These are phyloP conservation scores for Penicillium simplicissimum DNA, from an alignment of 495 filamentous ascomycete species.

Conservation along the genomic window DNA sequence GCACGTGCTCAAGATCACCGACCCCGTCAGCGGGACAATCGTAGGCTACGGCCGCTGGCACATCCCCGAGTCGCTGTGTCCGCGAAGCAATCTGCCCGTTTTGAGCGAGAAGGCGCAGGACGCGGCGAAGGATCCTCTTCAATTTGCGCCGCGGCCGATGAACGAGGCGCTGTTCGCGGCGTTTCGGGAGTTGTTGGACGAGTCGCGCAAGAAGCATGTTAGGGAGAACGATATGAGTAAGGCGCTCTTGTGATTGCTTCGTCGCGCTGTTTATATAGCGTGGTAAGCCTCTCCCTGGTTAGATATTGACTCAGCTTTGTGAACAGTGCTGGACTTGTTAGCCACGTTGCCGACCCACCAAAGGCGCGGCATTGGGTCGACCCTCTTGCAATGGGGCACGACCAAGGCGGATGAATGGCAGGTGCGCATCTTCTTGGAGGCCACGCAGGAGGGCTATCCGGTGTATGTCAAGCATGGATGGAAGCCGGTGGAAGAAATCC, in stretches of 20 bases:
- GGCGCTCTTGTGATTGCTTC: neutral
- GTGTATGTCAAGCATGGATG: slow-evolving; percentile 60
- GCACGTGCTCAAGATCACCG: slow-evolving; percentile 27
- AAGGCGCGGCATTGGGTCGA: slow-evolving; percentile 50
- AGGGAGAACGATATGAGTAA: slow-evolving; percentile 28
- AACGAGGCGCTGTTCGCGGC: slow-evolving; percentile 15
- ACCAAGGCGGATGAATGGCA: slow-evolving; percentile 50
- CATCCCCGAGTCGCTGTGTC: slow-evolving; percentile 18
- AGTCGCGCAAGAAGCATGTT: slow-evolving; percentile 17
- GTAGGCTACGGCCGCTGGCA: slow-evolving; percentile 28
- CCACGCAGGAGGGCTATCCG: slow-evolving; percentile 49
- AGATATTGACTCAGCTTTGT: neutral
- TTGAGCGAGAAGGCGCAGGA: slow-evolving; percentile 22
- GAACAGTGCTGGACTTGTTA: slow-evolving; percentile 44
- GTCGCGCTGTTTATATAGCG: too few species aligned
- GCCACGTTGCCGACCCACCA: slow-evolving; percentile 48
- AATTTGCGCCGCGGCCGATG: slow-evolving; percentile 25
- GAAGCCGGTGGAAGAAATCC: slow-evolving; percentile 39
- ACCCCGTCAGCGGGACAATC: slow-evolving; percentile 18
- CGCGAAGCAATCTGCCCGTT: slow-evolving; percentile 2
- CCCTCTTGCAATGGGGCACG: slow-evolving; percentile 51
- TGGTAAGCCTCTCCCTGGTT: too few species aligned
- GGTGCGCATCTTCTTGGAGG: slow-evolving; percentile 53
- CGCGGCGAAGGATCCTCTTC: slow-evolving; percentile 16
- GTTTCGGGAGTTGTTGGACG: slow-evolving; percentile 22